Base-by-base conservation (phyloP, 164 flowering plant species). In the Paratinospora sagittata region DNA sequence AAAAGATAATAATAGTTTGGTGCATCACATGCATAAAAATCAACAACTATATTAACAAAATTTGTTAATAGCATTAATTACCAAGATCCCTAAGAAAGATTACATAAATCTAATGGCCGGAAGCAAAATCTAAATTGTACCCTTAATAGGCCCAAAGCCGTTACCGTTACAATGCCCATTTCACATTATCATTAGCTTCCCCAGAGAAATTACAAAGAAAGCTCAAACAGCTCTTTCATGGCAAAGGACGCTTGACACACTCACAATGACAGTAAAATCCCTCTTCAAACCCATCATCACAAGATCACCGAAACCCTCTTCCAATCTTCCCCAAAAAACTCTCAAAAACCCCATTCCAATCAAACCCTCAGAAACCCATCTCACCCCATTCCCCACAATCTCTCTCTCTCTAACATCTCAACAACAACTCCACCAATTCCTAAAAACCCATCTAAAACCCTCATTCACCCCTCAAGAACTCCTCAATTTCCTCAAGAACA, bases 401-500 rank as follows among this genome's bases (percentile, higher is more conserved):
- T 79, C 89, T 33, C 82, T 86, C 63, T 76, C 88, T 70, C 70
- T 81, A 27, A 69, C 88, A 61, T 63, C 78, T 33, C 79, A 80
- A 66, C 30, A 52, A 41, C 80, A 82, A 13, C 77, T 90, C 69
- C 49, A 74, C 55, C 57, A 69, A 67, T 88, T 83, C 81, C 84
- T 93, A 72, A 75, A 80, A 75, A 55, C 84, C 77, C 85, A 89
- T 75, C 87, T 94, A 27, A 72, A 77, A 60, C 79, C 81, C 77
- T 72, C 84, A 65, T 84, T 82, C 79, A 83, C 84, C 23, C 81
- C 90, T 26, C 72, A 77, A 41, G 67, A 78, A 5, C 85, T 89
- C 69, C 85, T 87, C 75, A 39, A 57, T 69, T 92, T 94, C 79
- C 78, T 94, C 78, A 83, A 82, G 70, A 78, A 80, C 27, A 90